Conservation (phyloP, 1,139 yeast species). For the Kluyveromyces sp. region DNA sequence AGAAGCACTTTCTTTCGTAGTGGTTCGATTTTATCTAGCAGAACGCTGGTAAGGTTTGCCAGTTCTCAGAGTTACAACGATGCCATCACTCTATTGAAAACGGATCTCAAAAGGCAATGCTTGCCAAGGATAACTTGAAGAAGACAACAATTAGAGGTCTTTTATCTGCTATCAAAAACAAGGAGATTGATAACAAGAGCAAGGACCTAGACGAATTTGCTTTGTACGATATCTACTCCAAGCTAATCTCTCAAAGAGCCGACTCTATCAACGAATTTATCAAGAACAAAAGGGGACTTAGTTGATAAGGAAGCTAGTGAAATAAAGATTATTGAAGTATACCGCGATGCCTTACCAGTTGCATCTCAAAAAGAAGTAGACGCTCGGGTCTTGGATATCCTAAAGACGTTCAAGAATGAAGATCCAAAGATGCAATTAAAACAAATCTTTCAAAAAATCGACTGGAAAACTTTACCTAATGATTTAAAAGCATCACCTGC, state of each 20-base stretch:
- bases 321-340: slow-evolving; percentile 37
- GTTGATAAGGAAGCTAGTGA: slow-evolving; percentile 50
- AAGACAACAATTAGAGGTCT: slow-evolving; percentile 52
- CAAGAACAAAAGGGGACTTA: slow-evolving; percentile 46
- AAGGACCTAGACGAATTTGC: slow-evolving; percentile 41
- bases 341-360: slow-evolving; percentile 41
- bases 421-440: slow-evolving; percentile 32
- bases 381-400: slow-evolving; percentile 33
- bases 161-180: slow-evolving; percentile 51
- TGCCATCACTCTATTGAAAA: slow-evolving; percentile 34
- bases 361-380: slow-evolving; percentile 45
- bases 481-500: slow-evolving; percentile 49
- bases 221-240: slow-evolving; percentile 40
- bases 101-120: slow-evolving; percentile 44
- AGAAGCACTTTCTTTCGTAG: not conserved
- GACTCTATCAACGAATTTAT: slow-evolving; percentile 47
- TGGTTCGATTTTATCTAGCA: not conserved
- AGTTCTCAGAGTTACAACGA: slow-evolving; percentile 32
- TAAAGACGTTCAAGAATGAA: slow-evolving; percentile 29
- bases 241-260: slow-evolving; percentile 45
- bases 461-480: slow-evolving; percentile 40
- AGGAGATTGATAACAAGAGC: slow-evolving; percentile 45
- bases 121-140: slow-evolving; percentile 36
- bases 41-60: slow-evolving; percentile 26
- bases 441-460: slow-evolving; percentile 39